These are phyloP conservation scores for Avena eriantha DNA, from an alignment of 176 grass and related monocot species.

Conservation along the genomic window DNA sequence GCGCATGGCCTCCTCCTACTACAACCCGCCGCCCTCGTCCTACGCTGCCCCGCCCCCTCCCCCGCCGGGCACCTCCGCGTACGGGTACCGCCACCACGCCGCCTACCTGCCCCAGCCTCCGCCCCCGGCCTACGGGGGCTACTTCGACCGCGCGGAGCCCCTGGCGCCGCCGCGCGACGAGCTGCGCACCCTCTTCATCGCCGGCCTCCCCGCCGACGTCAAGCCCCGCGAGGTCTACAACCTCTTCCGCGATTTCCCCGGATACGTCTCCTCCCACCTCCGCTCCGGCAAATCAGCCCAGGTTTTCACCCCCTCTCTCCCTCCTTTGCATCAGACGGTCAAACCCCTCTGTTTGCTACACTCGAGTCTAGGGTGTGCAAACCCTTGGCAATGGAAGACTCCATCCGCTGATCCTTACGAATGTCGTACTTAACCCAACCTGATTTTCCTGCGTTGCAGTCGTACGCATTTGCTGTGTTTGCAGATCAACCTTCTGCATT, in stretches of 20 bases:
- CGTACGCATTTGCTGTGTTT: constrained; percentile 89
- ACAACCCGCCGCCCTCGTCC: constrained; percentile 57
- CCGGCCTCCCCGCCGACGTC: constrained; percentile 74
- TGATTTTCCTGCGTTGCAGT: constrained; percentile 46
- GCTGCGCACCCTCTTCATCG: constrained; percentile 89
- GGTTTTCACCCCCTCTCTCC: constrained; percentile 28
- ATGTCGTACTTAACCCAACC: neutral
- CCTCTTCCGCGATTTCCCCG: constrained; percentile 92
- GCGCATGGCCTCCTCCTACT: constrained; percentile 60
- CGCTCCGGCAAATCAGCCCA: constrained; percentile 70
- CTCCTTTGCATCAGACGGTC: neutral
- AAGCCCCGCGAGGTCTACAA: constrained; percentile 93
- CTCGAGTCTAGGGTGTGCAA: constrained; percentile 34
- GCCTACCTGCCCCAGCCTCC: constrained; percentile 29
- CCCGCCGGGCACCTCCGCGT: constrained; percentile 49
- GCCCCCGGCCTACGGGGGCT: constrained; percentile 36
- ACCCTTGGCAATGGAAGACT: neutral
- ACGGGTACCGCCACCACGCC: constrained; percentile 52
- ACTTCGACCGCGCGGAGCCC: constrained; percentile 54
- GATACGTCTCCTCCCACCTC: constrained; percentile 78
- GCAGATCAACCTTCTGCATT: constrained; percentile 80
- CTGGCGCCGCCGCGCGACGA: constrained; percentile 55
- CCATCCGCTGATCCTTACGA: neutral
- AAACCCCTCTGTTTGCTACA: neutral
- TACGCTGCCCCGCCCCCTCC: constrained; percentile 51